These are phyloP conservation scores for Mycena vitilis DNA, from an alignment of 768 basidiomycete genomes.

Conservation along the genomic window DNA sequence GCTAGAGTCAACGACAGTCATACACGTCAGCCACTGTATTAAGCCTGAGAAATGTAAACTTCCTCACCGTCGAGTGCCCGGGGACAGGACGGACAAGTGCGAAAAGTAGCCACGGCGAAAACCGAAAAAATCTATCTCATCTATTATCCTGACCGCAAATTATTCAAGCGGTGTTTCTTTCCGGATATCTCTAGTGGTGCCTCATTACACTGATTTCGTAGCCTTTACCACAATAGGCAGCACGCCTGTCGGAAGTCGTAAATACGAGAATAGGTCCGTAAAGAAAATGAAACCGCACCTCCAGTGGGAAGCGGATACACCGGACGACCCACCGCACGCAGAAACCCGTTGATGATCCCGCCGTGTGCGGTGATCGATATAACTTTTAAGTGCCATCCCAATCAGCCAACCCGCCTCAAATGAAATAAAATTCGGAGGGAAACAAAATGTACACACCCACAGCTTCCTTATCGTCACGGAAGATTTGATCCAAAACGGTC, in stretches of 20 bases:
- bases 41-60: too few relatives aligned
- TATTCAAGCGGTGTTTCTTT: too few relatives aligned
- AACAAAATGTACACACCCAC: conserved; percentile 55
- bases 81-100: too few relatives aligned
- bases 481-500: conserved; percentile 66
- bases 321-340: conserved; percentile 59
- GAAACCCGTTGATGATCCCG: conserved; percentile 68
- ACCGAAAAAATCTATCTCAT: too few relatives aligned
- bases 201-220: too few relatives aligned
- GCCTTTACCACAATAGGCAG: conserved; percentile 41
- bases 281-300: conserved; percentile 54
- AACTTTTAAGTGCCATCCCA: conserved; percentile 54
- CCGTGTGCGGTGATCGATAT: conserved; percentile 77
- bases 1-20: too few relatives aligned
- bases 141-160: too few relatives aligned
- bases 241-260: conserved; percentile 34
- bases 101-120: too few relatives aligned
- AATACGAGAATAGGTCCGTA: background rate
- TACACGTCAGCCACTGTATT: too few relatives aligned
- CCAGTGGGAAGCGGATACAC: conserved; percentile 67
- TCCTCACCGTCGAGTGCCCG: too few relatives aligned
- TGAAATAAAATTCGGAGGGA: background rate
- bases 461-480: conserved; percentile 54
- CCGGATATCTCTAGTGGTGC: too few relatives aligned
- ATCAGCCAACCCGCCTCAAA: background rate